These are phyloP conservation scores for Candida boleticola DNA, from an alignment of 805 yeast species.

Conservation along the genomic window DNA sequence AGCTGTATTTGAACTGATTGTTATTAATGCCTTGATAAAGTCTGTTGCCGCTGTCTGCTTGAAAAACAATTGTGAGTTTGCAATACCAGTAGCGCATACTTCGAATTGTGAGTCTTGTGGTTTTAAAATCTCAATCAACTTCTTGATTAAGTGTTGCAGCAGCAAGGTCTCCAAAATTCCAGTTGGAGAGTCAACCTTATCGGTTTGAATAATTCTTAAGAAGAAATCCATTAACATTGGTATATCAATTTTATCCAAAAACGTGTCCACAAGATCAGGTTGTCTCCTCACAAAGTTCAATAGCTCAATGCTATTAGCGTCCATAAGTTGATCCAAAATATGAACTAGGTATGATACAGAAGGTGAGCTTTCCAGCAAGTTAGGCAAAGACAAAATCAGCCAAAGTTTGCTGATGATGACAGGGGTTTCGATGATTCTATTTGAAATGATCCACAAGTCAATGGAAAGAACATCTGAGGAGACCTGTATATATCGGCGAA, in stretches of 20 bases:
- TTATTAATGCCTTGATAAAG: conserved; percentile 87
- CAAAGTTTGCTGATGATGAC: conserved; percentile 39
- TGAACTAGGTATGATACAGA: conserved; percentile 47
- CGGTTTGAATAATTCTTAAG: conserved; percentile 86
- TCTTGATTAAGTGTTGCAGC: conserved; percentile 69
- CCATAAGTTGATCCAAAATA: conserved; percentile 82
- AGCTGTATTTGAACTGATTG: conserved; percentile 81
- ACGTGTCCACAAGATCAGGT: conserved; percentile 69
- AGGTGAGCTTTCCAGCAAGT: conserved; percentile 37
- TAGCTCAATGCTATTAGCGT: conserved; percentile 57
- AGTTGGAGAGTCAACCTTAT: conserved; percentile 84
- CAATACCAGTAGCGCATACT: conserved; percentile 13
- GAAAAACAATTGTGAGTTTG: conserved; percentile 33
- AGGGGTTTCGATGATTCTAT: conserved; percentile 42
- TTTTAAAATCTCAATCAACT: conserved; percentile 65
- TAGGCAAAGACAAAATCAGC: conserved; percentile 33
- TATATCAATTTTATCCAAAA: conserved; percentile 82
- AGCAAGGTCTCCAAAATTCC: conserved; percentile 79
- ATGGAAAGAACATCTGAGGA: conserved; percentile 40
- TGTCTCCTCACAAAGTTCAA: conserved; percentile 67
- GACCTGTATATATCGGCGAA: conserved; percentile 37
- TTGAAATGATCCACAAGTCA: conserved; percentile 43
- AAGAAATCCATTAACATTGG: conserved; percentile 94
- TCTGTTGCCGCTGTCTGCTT: conserved; percentile 94
- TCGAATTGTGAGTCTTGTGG: conserved; percentile 44